Evolutionary conservation across 2,329 filamentous ascomycete genomes (phyloP).

Genomic region (Alternaria atra): DNA sequence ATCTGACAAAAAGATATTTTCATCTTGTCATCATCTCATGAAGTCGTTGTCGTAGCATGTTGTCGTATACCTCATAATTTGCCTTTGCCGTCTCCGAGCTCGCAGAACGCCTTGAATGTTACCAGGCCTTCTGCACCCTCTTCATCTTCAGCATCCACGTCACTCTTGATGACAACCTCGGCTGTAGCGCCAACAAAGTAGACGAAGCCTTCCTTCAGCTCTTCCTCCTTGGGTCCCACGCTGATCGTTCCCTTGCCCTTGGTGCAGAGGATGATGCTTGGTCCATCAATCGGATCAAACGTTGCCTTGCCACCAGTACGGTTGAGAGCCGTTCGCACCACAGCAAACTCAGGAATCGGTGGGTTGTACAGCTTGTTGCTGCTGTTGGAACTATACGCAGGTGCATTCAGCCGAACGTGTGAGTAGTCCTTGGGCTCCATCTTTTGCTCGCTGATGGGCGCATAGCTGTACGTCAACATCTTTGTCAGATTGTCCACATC

Average conservation of each 20-base stretch:
- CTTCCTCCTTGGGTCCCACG: constrained; percentile 82
- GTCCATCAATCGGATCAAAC: constrained; percentile 86
- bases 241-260: constrained; percentile 82
- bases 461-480: constrained; percentile 95
- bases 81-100: constrained; percentile 62
- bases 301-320: constrained; percentile 78
- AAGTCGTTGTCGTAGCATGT: not conserved
- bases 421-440: constrained; percentile 87
- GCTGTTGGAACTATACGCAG: constrained; percentile 80
- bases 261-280: constrained; percentile 93
- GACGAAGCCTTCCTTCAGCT: constrained; percentile 63
- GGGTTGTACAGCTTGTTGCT: constrained; percentile 84
- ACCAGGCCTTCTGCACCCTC: constrained; percentile 70
- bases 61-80: constrained; percentile 34
- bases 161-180: constrained; percentile 78
- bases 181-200: constrained; percentile 83
- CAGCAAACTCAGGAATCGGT: constrained; percentile 94
- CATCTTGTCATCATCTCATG: not conserved
- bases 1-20: not conserved
- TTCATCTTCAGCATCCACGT: constrained; percentile 53
- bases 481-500: constrained; percentile 87
- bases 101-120: constrained; percentile 94
- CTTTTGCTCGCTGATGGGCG: constrained; percentile 93
- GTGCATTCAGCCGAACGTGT: constrained; percentile 82
- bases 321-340: constrained; percentile 81